A percentile compares a stretch with the other conserved stretches of the same genome.
These are phyloP conservation scores for Cyberlindnera lachancei DNA, from an alignment of 805 yeast species.

Conservation along the genomic window DNA sequence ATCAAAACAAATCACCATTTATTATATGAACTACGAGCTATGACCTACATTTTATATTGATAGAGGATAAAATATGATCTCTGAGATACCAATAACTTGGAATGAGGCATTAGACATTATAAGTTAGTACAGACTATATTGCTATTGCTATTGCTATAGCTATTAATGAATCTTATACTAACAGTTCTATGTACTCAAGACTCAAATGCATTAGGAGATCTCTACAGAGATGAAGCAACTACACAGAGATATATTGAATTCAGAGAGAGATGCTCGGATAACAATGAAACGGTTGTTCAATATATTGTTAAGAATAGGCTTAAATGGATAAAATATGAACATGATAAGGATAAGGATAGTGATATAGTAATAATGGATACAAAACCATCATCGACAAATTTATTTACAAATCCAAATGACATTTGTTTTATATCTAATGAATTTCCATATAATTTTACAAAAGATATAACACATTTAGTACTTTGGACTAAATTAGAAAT, in stretches of 20 bases:
- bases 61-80: too few relatives aligned
- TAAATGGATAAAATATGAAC: slow-evolving; percentile 38
- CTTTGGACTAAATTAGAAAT: slow-evolving; percentile 61
- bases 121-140: too few relatives aligned
- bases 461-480: slow-evolving; percentile 47
- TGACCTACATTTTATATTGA: too few relatives aligned
- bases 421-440: slow-evolving; percentile 42
- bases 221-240: slow-evolving; percentile 38
- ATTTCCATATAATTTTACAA: slow-evolving; percentile 59
- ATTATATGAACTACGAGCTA: too few relatives aligned
- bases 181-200: too few relatives aligned
- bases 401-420: slow-evolving; percentile 25
- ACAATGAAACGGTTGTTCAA: slow-evolving; percentile 37
- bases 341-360: too few relatives aligned
- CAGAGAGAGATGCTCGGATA: slow-evolving; percentile 31
- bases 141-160: too few relatives aligned
- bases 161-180: too few relatives aligned
- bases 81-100: too few relatives aligned
- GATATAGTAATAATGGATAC: slow-evolving; percentile 2
- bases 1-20: too few relatives aligned
- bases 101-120: too few relatives aligned
- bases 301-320: slow-evolving; percentile 41
- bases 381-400: slow-evolving; percentile 14
- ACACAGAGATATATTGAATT: slow-evolving; percentile 39
- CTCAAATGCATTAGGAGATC: slow-evolving; percentile 6